Conservation (phyloP, 148 eudicot species). For the Rhododendron ovatum region DNA sequence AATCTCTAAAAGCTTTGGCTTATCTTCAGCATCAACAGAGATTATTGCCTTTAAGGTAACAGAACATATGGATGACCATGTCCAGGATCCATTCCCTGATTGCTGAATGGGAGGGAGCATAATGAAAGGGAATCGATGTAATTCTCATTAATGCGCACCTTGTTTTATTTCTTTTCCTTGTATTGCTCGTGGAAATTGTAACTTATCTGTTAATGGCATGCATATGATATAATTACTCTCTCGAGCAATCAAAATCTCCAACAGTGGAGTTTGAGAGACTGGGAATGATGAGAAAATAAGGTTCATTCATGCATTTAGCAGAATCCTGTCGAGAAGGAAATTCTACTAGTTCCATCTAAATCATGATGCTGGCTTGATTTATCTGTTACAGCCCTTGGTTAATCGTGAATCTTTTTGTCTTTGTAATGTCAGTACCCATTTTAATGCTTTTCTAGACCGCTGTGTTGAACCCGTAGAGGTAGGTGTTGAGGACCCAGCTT, state of each 20-base stretch:
- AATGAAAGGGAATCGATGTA: background rate
- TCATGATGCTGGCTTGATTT: background rate
- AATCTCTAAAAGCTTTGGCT: background rate
- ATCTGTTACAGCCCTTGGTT: background rate
- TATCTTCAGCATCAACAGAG: background rate
- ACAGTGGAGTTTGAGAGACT: background rate
- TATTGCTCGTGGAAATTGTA: background rate
- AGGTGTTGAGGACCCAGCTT: background rate
- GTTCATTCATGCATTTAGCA: background rate
- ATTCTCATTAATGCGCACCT: background rate
- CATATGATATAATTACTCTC: background rate
- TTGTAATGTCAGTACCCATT: background rate
- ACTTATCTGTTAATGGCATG: background rate
- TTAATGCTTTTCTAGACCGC: background rate
- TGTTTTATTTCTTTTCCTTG: background rate
- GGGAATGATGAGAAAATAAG: background rate
- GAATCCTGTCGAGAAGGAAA: background rate
- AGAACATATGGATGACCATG: background rate
- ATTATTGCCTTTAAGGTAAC: background rate
- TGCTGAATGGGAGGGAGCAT: background rate
- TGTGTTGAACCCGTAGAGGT: background rate
- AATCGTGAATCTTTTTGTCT: background rate
- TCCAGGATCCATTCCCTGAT: background rate
- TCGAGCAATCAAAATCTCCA: background rate
- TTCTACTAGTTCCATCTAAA: background rate